Conservation (phyloP, 2,329 filamentous ascomycete species). For the Botryotinia narcissicola region DNA sequence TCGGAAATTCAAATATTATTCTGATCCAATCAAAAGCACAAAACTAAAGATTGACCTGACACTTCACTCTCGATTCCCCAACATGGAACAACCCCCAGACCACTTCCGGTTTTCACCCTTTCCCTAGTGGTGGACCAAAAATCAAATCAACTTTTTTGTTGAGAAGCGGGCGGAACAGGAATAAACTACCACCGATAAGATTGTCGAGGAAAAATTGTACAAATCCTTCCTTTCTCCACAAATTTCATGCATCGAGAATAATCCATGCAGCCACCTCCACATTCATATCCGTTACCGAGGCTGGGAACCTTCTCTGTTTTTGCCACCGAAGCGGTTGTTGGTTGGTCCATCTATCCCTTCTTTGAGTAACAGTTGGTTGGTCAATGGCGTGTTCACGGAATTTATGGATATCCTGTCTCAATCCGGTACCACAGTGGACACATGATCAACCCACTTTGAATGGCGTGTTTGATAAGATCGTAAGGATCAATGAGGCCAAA, state of each 20-base stretch:
- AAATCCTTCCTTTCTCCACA: neutral
- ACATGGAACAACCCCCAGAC: neutral
- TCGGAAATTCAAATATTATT: neutral
- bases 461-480: conserved; percentile 4
- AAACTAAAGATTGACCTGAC: conserved; percentile 1
- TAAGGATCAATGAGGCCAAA: neutral
- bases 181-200: neutral
- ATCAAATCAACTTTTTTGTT: neutral
- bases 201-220: neutral
- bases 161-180: conserved; percentile 1
- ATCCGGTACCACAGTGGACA: neutral
- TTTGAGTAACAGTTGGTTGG: neutral
- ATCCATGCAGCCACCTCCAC: conserved; percentile 11
- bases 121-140: neutral
- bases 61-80: neutral
- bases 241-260: conserved; percentile 2
- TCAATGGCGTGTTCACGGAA: conserved; percentile 1
- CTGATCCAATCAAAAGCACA: neutral
- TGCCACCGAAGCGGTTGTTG: neutral
- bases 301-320: neutral
- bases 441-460: neutral
- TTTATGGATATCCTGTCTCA: neutral
- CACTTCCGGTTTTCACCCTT: neutral
- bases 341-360: conserved; percentile 7
- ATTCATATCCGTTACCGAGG: neutral